Conservation (phyloP, 768 basidiomycete genomes). For the Leccinum barrowsii region DNA sequence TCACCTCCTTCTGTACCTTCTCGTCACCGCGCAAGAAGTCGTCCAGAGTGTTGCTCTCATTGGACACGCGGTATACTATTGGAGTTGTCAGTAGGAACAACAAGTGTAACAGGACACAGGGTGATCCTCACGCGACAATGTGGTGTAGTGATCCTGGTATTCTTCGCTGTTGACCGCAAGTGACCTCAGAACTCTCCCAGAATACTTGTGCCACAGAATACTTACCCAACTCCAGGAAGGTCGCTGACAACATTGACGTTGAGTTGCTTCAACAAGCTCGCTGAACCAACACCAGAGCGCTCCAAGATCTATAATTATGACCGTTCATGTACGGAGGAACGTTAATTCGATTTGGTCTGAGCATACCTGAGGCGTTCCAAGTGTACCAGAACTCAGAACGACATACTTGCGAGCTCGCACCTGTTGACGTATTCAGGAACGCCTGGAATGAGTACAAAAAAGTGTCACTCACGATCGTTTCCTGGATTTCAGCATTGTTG, state of each 20-base stretch:
- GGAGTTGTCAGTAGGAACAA: background rate
- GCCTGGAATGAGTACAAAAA: background rate
- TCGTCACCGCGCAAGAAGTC: constrained; percentile 69
- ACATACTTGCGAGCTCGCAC: constrained; percentile 63
- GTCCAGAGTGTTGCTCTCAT: constrained; percentile 59
- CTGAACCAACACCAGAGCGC: constrained; percentile 64
- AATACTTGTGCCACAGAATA: background rate
- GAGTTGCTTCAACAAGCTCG: constrained; percentile 50
- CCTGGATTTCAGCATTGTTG: constrained; percentile 46
- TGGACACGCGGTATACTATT: constrained; percentile 64
- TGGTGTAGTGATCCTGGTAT: constrained; percentile 76
- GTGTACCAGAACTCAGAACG: constrained; percentile 61
- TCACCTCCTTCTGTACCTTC: constrained; percentile 52
- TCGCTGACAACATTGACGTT: constrained; percentile 64
- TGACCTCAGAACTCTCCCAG: background rate
- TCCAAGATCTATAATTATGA: constrained; percentile 51
- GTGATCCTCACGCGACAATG: constrained; percentile 48
- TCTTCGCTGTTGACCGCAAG: constrained; percentile 43
- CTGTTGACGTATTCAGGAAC: constrained; percentile 9
- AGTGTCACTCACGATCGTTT: constrained; percentile 46
- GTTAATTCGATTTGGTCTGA: background rate
- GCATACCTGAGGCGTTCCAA: constrained; percentile 56
- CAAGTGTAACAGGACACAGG: background rate
- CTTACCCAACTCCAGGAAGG: constrained; percentile 66
- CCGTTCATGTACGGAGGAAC: background rate